Conservation (phyloP, 2,329 filamentous ascomycete genomes). For the Penicillium freii region DNA sequence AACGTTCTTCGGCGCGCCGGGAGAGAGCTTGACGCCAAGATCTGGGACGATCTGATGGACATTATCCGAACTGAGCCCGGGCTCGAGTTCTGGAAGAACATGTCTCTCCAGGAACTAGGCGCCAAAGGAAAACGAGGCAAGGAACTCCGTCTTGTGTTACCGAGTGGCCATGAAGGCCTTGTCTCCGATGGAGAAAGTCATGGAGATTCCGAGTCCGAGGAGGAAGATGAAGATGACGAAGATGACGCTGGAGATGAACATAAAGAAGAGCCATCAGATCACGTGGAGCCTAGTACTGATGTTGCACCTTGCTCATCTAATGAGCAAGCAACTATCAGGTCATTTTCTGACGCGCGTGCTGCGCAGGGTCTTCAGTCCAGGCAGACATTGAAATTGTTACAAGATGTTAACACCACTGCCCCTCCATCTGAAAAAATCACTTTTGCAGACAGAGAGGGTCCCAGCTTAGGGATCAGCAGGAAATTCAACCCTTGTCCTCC, state of each 20-base stretch:
- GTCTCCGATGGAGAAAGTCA: not conserved
- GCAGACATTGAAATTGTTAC: not conserved
- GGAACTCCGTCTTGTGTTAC: slow-evolving; percentile 2
- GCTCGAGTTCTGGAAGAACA: slow-evolving; percentile 13
- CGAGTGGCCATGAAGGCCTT: not conserved
- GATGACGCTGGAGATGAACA: not conserved
- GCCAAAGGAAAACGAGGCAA: slow-evolving; percentile 13
- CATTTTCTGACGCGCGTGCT: not conserved
- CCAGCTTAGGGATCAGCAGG: not conserved
- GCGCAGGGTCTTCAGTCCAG: not conserved
- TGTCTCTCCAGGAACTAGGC: slow-evolving; percentile 7
- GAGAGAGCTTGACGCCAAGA: not conserved
- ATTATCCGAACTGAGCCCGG: slow-evolving; percentile 5
- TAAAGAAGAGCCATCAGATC: not conserved
- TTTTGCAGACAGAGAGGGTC: not conserved
- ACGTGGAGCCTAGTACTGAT: not conserved
- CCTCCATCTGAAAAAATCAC: not conserved
- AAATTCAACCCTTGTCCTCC: not conserved
- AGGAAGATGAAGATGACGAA: not conserved
- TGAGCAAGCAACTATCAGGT: not conserved
- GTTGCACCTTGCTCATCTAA: not conserved
- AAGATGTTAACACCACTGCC: not conserved
- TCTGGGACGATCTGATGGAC: slow-evolving; percentile 6
- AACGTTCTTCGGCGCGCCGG: not conserved
- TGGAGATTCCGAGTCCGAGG: not conserved